phyloP scores from a whole-genome alignment of 768 basidiomycete genomes.

The Serendipita vermifera region DNA sequence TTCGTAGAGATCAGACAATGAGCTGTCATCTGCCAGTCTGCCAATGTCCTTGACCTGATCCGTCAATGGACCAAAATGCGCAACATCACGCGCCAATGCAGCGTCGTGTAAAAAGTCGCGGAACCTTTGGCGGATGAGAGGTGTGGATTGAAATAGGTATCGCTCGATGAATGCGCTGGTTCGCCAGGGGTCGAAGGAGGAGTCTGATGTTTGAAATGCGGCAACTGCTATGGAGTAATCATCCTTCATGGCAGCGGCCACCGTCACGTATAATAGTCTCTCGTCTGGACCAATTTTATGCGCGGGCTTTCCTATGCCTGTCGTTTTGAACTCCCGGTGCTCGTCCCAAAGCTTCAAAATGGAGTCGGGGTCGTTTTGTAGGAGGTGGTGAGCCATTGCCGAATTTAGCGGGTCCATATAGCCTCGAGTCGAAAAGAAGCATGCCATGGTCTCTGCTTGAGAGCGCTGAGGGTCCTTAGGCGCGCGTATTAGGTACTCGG shows the following conservation, averaged over 20 bases:
- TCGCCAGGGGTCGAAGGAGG: constrained; percentile 45
- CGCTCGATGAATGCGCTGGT: constrained; percentile 26
- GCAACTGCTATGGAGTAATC: background rate
- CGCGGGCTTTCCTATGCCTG: constrained; percentile 5
- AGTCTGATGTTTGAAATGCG: background rate
- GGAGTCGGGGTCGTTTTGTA: constrained; percentile 27
- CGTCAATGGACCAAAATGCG: constrained; percentile 26
- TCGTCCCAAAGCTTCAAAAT: constrained; percentile 35
- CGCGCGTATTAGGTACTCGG: background rate
- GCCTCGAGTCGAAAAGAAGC: constrained; percentile 34
- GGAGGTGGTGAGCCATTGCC: constrained; percentile 37
- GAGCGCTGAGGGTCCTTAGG: background rate
- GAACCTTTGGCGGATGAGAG: constrained; percentile 28
- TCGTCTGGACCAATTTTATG: background rate
- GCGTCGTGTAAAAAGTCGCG: constrained; percentile 28
- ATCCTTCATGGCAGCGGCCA: constrained; percentile 46
- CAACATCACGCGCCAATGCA: constrained; percentile 30
- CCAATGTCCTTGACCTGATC: background rate
- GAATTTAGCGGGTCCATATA: constrained; percentile 37
- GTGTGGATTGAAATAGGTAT: constrained; percentile 27
- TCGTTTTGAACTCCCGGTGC: constrained; percentile 20
- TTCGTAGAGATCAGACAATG: constrained; percentile 33
- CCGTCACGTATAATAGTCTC: constrained; percentile 39
- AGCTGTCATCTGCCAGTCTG: background rate
- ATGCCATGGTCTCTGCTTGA: constrained; percentile 33